Percentiles rank a stretch among this genome's conserved stretches.
phyloP scores from a whole-genome alignment of 2,329 filamentous ascomycete genomes.

The Aspergillus unguis region DNA sequence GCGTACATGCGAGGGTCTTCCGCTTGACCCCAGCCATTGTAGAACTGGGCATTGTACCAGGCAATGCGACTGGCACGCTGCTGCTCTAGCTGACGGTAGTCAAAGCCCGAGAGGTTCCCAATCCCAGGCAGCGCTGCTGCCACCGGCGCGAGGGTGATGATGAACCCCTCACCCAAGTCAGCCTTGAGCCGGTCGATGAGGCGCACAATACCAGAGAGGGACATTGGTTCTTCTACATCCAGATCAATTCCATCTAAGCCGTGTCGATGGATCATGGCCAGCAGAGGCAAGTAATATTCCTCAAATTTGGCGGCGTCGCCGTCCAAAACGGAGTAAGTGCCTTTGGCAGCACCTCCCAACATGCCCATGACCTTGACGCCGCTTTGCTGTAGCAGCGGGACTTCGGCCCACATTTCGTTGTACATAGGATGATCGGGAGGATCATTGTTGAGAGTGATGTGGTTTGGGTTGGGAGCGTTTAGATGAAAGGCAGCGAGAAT shows the following conservation, averaged over 20 bases:
- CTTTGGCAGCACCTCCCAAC: conserved; percentile 79
- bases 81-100: conserved; percentile 71
- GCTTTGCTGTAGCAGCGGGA: conserved; percentile 64
- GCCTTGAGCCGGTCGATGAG: conserved; percentile 64
- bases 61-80: conserved; percentile 63
- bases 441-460: conserved; percentile 78
- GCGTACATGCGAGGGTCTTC: conserved; percentile 47
- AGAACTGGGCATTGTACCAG: conserved; percentile 93
- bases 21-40: conserved; percentile 80
- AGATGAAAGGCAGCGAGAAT: conserved; percentile 85
- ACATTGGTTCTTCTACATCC: conserved; percentile 75
- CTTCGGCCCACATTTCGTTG: conserved; percentile 73
- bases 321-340: conserved; percentile 64
- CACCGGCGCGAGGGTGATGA: conserved; percentile 79
- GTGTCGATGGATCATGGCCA: conserved; percentile 60
- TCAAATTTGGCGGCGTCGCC: conserved; percentile 63
- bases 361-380: conserved; percentile 81
- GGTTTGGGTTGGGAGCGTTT: conserved; percentile 59
- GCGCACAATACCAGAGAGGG: conserved; percentile 62
- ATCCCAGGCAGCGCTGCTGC: conserved; percentile 67
- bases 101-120: conserved; percentile 71
- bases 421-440: conserved; percentile 65
- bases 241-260: conserved; percentile 69
- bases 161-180: conserved; percentile 54
- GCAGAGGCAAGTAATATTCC: conserved; percentile 66